Percentiles rank a stretch among this genome's conserved stretches.
Conservation (phyloP, 2,329 filamentous ascomycete species). For the Microdochium trichocladiopsis region DNA sequence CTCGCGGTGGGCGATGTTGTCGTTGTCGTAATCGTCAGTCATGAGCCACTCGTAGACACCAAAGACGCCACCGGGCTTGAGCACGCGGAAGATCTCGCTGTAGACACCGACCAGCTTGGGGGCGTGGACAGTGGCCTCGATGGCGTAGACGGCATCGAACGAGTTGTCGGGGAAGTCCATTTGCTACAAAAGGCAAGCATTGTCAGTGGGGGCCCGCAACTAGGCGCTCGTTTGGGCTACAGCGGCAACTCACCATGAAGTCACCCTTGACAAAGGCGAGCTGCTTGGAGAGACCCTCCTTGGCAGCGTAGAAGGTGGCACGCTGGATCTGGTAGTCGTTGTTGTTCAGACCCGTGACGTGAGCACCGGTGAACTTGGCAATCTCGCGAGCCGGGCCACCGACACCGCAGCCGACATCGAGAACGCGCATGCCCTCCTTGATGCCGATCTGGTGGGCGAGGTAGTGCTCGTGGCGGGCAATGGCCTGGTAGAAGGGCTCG, state of each 20-base stretch:
- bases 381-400: conserved; percentile 94
- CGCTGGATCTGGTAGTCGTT: conserved; percentile 98
- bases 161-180: conserved; percentile 89
- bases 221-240: background rate
- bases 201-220: too few species aligned
- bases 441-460: conserved; percentile 85
- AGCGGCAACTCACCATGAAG: conserved; percentile 64
- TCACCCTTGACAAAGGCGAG: conserved; percentile 88
- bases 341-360: conserved; percentile 93
- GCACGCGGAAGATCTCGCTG: conserved; percentile 85
- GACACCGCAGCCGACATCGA: conserved; percentile 96
- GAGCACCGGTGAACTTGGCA: conserved; percentile 85
- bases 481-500: conserved; percentile 84
- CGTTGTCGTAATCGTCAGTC: conserved; percentile 91
- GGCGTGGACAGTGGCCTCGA: conserved; percentile 94
- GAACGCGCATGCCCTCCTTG: conserved; percentile 77
- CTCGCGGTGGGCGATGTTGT: conserved; percentile 77
- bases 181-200: conserved; percentile 45
- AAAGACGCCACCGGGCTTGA: conserved; percentile 93
- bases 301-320: conserved; percentile 75
- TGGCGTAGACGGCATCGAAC: conserved; percentile 94
- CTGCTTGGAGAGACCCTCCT: conserved; percentile 75
- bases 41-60: conserved; percentile 99
- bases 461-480: conserved; percentile 96
- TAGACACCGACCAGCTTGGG: conserved; percentile 88